phyloP scores from a whole-genome alignment of 2,329 filamentous ascomycete species.

The Aspergillus sergii region DNA sequence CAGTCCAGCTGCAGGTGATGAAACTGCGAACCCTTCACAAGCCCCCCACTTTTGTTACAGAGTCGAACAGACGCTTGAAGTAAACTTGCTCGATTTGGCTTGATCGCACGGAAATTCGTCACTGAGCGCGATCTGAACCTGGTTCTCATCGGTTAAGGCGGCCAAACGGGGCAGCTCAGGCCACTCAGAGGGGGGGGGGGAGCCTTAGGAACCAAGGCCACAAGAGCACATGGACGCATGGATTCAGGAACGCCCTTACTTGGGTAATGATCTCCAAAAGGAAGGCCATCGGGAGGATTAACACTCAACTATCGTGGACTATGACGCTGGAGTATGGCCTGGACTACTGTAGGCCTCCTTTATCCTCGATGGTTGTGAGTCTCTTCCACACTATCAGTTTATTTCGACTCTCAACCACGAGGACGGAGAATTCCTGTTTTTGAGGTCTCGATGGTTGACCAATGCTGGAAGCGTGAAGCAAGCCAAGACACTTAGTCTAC shows the following conservation, averaged over 20 bases:
- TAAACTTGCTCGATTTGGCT: not conserved
- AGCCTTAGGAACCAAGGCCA: constrained; percentile 14
- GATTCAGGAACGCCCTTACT: constrained; percentile 8
- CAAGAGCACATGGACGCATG: not conserved
- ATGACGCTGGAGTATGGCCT: not conserved
- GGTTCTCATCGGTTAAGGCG: constrained; percentile 14
- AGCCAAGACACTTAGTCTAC: constrained; percentile 3
- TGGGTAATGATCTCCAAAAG: constrained; percentile 9
- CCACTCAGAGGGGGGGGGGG: constrained; percentile 13
- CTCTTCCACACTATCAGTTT: not conserved
- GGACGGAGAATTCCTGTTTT: constrained; percentile 1
- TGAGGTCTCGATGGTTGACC: not conserved
- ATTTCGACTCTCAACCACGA: not conserved
- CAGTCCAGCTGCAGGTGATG: constrained; percentile 13
- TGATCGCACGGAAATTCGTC: constrained; percentile 1
- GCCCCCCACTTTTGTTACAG: constrained; percentile 7
- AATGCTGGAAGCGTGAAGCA: not conserved
- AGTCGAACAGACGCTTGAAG: constrained; percentile 5
- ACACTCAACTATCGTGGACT: not conserved
- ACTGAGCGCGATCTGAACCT: constrained; percentile 2
- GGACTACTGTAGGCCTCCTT: not conserved
- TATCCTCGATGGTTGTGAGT: not conserved
- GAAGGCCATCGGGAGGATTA: not conserved
- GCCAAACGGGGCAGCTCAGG: constrained; percentile 13
- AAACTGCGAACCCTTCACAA: constrained; percentile 10